phyloP scores from a whole-genome alignment of 179 eudicot species.

The Beta macrorhiza region DNA sequence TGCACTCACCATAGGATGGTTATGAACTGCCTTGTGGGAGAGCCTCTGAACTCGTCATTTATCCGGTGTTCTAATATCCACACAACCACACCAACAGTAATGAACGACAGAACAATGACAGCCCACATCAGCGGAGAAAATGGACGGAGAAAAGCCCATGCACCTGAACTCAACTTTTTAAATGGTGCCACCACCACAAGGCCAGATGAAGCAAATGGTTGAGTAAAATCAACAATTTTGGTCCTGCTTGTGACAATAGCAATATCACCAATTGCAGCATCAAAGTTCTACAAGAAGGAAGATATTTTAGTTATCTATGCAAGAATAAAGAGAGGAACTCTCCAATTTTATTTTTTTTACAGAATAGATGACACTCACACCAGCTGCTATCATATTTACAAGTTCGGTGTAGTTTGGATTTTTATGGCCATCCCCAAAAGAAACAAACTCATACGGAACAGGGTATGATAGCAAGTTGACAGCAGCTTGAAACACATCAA shows the following conservation, averaged over 20 bases:
- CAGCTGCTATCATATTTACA: slow-evolving; percentile 53
- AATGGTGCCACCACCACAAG: slow-evolving; percentile 84
- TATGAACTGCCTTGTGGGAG: slow-evolving; percentile 68
- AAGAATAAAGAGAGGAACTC: not conserved
- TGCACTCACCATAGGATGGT: slow-evolving; percentile 78
- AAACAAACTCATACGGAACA: slow-evolving; percentile 72
- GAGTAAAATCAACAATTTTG: slow-evolving; percentile 83
- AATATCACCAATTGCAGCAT: slow-evolving; percentile 89
- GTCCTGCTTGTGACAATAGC: slow-evolving; percentile 82
- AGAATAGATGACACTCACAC: slow-evolving; percentile 48
- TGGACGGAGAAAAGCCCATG: slow-evolving; percentile 87
- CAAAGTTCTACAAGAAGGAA: slow-evolving; percentile 49
- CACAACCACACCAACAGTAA: slow-evolving; percentile 69
- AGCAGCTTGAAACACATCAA: slow-evolving; percentile 85
- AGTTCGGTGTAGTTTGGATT: slow-evolving; percentile 87
- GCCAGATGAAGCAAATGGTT: slow-evolving; percentile 81
- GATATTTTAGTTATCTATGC: slow-evolving; percentile 1
- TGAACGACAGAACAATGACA: slow-evolving; percentile 66
- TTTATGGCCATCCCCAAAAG: slow-evolving; percentile 64
- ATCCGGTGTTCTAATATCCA: slow-evolving; percentile 91
- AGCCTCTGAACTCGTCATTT: slow-evolving; percentile 89
- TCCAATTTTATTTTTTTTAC: too few species aligned
- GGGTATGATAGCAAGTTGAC: slow-evolving; percentile 75
- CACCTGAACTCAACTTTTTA: slow-evolving; percentile 58
- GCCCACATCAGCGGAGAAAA: slow-evolving; percentile 80